These are phyloP conservation scores for Vitrella brassicaformis DNA, from an alignment of 73 alveolate genomes.

Conservation along the genomic window DNA sequence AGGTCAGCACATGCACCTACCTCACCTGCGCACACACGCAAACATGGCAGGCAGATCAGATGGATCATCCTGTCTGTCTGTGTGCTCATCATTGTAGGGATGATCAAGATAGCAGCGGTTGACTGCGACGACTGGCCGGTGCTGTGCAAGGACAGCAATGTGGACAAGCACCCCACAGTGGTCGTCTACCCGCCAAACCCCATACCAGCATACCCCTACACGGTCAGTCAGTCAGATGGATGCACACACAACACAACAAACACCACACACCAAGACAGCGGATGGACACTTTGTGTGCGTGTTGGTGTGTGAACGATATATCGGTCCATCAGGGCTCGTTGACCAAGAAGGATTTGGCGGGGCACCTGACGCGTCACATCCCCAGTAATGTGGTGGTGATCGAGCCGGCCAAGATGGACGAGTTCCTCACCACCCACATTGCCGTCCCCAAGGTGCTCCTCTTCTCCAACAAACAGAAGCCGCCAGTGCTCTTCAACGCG, in stretches of 20 bases:
- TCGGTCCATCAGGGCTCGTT: not conserved
- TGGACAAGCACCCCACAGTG: conserved; percentile 59
- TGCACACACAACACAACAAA: not conserved
- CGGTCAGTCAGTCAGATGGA: conserved; percentile 35
- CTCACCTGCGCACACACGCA: no score
- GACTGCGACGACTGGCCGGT: conserved; percentile 56
- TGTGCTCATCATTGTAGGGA: no score
- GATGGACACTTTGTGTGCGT: no score
- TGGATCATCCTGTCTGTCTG: no score
- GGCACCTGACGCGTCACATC: conserved; percentile 41
- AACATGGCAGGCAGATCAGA: no score
- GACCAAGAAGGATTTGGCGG: conserved; percentile 31
- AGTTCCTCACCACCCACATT: conserved; percentile 52
- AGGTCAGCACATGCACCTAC: no score
- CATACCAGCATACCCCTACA: conserved; percentile 57
- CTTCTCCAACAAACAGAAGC: conserved; percentile 61
- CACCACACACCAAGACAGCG: no score
- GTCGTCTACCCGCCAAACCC: conserved; percentile 77
- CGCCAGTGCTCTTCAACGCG: conserved; percentile 64
- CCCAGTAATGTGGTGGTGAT: conserved; percentile 54
- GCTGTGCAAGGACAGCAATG: conserved; percentile 59
- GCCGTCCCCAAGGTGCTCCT: conserved; percentile 65
- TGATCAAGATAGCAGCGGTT: conserved; percentile 63
- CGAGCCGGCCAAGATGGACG: conserved; percentile 54
- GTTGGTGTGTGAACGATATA: not conserved